Evolutionary conservation across 2,329 filamentous ascomycete species (phyloP), one percentile per base, ranked within the genome.

Genomic region (Polytolypa hystricis): DNA sequence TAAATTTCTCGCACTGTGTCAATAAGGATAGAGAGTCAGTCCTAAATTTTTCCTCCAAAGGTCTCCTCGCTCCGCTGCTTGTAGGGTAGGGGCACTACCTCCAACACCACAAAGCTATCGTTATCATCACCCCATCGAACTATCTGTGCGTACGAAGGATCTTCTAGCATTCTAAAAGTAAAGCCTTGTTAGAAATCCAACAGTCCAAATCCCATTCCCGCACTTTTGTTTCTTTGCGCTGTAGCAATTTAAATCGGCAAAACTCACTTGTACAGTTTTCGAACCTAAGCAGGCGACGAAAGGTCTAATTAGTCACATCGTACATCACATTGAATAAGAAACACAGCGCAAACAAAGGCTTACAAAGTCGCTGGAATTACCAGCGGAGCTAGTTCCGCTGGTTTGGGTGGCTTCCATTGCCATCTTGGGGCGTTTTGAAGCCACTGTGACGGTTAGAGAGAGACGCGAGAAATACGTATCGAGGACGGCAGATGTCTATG

Each of bases 321-420:
- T 30, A 36, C 27, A 25, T 25, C 7, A n/a, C n/a, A n/a, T 35
- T 43, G 38, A 46, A 35, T 30, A 18, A 14, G 12, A 30, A 37
- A 15, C 32, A 26, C 17, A 30, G 37, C 42, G 42, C 47, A 31
- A 38, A 35, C 21, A 25, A 19, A 39, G 40, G 81, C 83, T 70
- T 69, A 93, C 86, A 73, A 94, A 94, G 68, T 94, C 86, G 71
- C 86, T 93, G 44, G 86, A 93, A 67, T 84, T 93, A 64, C 83
- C 91, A 55, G 75, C 69, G 52, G 65, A 62, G 29, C 35, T 28
- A 34, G 30, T 23, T 20, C 42, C 37, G 21, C 33, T 37, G 16
- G 30, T 23, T 16, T 34, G 40, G 7, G 35, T 35, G 35, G 26
- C 36, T 4, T 44, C 44, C 42, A 46, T 42, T 19, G 39, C 38